Evolutionary conservation across 75 land plant species (phyloP).

Genomic region (Adiantum capillusveneris): DNA sequence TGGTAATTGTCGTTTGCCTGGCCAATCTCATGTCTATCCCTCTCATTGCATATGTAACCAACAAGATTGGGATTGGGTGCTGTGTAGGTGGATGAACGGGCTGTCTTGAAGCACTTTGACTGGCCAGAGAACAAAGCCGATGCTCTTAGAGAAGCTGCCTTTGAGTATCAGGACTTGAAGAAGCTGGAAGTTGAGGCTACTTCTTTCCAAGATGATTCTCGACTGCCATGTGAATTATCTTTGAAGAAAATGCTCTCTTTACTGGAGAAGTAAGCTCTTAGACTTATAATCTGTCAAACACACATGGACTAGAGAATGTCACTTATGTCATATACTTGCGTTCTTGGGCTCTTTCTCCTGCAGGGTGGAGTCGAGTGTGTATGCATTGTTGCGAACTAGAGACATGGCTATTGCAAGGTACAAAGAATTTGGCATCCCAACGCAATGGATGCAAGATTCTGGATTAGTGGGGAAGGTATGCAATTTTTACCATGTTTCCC

Average conservation of each 20-base stretch:
- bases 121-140: conserved; percentile 99
- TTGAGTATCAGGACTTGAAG: conserved; percentile 84
- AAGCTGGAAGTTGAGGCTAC: conserved; percentile 61
- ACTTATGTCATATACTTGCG: too few species aligned
- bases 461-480: conserved; percentile 93
- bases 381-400: conserved; percentile 81
- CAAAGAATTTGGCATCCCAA: conserved; percentile 83
- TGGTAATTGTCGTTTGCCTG: conserved; percentile 39
- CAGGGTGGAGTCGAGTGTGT: conserved; percentile 95
- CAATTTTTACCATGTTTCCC: not conserved
- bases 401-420: conserved; percentile 97
- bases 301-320: too few species aligned
- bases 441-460: conserved; percentile 78
- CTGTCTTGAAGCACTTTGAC: conserved; percentile 94
- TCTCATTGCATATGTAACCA: too few species aligned
- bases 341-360: conserved; percentile 2
- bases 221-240: conserved; percentile 63
- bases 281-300: too few species aligned
- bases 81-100: conserved; percentile 89
- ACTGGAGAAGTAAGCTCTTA: conserved; percentile 78
- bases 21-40: too few species aligned
- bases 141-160: conserved; percentile 89
- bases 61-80: not conserved
- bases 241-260: conserved; percentile 71
- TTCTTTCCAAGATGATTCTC: conserved; percentile 59